Base-by-base conservation (phyloP, 1,284 basidiomycete genomes). In the Taiwanofungus camphoratus region DNA sequence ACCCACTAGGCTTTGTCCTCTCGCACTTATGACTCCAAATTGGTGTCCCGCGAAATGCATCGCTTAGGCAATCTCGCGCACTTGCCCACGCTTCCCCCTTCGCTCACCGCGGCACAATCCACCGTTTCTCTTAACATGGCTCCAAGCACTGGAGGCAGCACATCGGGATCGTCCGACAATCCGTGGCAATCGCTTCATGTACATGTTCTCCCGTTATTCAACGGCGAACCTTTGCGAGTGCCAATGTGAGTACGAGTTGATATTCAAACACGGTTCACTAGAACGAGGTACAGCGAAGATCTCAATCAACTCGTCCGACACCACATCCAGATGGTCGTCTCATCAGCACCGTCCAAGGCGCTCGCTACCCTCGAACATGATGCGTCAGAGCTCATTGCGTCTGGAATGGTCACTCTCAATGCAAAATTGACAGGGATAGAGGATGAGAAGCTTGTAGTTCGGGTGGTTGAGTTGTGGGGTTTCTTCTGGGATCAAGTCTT, bases 401-500 rank as follows among this genome's bases (percentile, higher is more conserved):
- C 82, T 1, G 95, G 95, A 8, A 95, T 95, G 84, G 76, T 92
- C 45, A 97, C 93, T 1, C 74, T 98, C 31, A 91, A 90, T 49
- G 79, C 90, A 0, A 93, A 92, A 59, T 74, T 98, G 7, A 71
- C 69, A 8, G 77, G 73, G 4, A 67, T 86, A 20, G 83, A 85
- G 22, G 89, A 92, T 36, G 77, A 84, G 36, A 77, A 81, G 52
- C 73, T 97, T 4, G 67, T 94, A 13, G 70, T 71, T 1, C 74
- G 89, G 7, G 72, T 95, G 8, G 88, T 92, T 1, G 91, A 95
- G 52, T 74, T 89, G 12, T 98, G 94, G 94, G 78, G 76, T 5
- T 94, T 95, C 69, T 97, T 96, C 68, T 96, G 92, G 83, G 87
- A 89, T 51, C 85, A 91, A 49, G 82, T 97, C 16, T 68, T 98